A percentile compares a stretch with the other conserved stretches of the same genome.
Conservation (phyloP, 2,329 filamentous ascomycete species). For the Apiospora rasikravindrae region DNA sequence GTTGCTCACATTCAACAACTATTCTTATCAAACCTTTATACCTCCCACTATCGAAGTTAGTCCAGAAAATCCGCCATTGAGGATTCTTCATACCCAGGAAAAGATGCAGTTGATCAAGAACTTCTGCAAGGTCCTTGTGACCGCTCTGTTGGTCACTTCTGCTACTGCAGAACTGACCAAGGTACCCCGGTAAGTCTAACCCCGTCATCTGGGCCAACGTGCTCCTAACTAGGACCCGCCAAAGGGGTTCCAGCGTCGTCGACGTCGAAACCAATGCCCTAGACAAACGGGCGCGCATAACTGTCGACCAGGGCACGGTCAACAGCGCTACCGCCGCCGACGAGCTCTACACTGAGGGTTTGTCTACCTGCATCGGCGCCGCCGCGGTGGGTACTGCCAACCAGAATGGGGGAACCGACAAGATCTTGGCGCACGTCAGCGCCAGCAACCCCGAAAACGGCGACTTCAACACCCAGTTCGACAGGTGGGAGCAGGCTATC, state of each 20-base stretch:
- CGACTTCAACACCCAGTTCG: neutral
- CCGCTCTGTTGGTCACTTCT: neutral
- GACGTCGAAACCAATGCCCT: neutral
- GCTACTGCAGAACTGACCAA: neutral
- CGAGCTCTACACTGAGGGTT: neutral
- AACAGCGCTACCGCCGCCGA: neutral
- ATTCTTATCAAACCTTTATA: neutral
- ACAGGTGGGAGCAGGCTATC: neutral
- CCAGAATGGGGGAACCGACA: neutral
- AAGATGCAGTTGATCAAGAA: neutral
- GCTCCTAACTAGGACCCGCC: neutral
- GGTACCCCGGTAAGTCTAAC: neutral
- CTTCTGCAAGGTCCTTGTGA: neutral
- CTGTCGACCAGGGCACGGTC: neutral
- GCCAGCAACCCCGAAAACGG: neutral
- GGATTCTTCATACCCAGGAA: neutral
- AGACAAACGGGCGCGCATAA: neutral
- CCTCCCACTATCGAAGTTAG: neutral
- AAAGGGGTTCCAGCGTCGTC: neutral
- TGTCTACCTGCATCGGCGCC: neutral
- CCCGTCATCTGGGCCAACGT: neutral
- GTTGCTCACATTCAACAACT: neutral
- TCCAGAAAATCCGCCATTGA: neutral
- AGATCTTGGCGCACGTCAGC: slow-evolving; percentile 1
- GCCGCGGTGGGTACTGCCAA: neutral